Conservation (phyloP, 345 rosid genomes). For the Euclidium syriacum region DNA sequence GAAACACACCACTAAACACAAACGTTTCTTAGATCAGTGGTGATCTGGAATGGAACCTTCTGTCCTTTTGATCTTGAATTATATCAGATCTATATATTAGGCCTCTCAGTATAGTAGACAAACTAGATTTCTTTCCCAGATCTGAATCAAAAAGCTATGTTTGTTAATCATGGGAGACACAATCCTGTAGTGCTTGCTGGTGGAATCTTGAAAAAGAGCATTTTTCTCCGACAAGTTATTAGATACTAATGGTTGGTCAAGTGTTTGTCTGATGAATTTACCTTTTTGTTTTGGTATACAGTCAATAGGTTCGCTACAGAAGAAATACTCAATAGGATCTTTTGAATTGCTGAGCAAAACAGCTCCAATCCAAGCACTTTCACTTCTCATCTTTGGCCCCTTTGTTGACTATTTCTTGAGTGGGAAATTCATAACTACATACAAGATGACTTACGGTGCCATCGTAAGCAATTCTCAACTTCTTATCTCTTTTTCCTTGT, state of each 20-base stretch:
- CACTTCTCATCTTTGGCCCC: constrained; percentile 84
- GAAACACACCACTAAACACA: not conserved
- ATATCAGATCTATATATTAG: not conserved
- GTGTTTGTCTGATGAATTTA: constrained; percentile 2
- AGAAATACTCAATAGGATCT: constrained; percentile 88
- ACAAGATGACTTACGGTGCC: constrained; percentile 71
- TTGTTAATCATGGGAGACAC: not conserved
- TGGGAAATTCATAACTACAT: constrained; percentile 55
- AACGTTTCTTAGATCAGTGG: constrained; percentile 2
- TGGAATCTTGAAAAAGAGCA: not conserved
- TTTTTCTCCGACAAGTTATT: not conserved
- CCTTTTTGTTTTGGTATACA: constrained; percentile 27
- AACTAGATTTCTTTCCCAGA: not conserved
- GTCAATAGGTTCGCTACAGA: constrained; percentile 92
- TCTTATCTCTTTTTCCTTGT: not conserved
- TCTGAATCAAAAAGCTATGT: constrained; percentile 1
- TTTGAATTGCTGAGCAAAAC: constrained; percentile 89
- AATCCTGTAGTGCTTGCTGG: not conserved
- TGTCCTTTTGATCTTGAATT: not conserved
- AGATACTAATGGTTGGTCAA: not conserved
- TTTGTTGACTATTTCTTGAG: constrained; percentile 69
- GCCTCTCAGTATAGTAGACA: not conserved
- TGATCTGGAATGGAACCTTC: not conserved
- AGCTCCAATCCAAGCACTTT: constrained; percentile 98
- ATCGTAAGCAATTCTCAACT: constrained; percentile 41